Evolutionary conservation across 768 basidiomycete genomes (phyloP).

Genomic region (Coprinellus micaceus): DNA sequence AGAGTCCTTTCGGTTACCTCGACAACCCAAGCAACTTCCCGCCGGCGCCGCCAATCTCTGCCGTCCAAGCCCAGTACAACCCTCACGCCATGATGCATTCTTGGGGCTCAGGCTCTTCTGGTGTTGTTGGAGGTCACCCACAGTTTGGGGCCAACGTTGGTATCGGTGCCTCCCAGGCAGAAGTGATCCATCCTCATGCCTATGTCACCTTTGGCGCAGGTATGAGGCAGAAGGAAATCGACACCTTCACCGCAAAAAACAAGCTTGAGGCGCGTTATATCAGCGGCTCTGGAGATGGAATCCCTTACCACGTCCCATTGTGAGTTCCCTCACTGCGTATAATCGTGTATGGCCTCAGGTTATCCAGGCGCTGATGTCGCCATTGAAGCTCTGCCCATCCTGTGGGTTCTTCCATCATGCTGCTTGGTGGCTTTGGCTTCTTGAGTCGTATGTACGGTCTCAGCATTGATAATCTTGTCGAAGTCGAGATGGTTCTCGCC

Average conservation of each 20-base stretch:
- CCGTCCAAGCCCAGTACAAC: conserved; percentile 30
- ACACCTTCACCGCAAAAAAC: conserved; percentile 66
- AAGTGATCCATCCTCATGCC: conserved; percentile 64
- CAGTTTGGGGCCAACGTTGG: conserved; percentile 24
- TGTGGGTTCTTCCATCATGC: conserved; percentile 74
- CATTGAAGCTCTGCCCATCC: conserved; percentile 67
- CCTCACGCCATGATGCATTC: conserved; percentile 34
- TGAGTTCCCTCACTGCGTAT: conserved; percentile 31
- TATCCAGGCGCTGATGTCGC: conserved; percentile 1
- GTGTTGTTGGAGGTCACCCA: conserved; percentile 22
- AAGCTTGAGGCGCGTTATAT: conserved; percentile 59
- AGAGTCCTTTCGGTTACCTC: conserved; percentile 66
- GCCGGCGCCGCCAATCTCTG: conserved; percentile 25
- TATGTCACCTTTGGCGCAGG: conserved; percentile 88
- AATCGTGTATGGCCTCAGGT: too few relatives aligned
- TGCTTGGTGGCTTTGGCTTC: conserved; percentile 87
- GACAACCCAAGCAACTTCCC: conserved; percentile 33
- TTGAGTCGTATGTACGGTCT: conserved; percentile 79
- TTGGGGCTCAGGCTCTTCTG: conserved; percentile 28
- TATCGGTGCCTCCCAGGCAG: conserved; percentile 42
- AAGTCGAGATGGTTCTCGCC: conserved; percentile 88
- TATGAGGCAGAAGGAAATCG: conserved; percentile 79
- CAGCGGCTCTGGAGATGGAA: conserved; percentile 44
- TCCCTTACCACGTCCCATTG: conserved; percentile 83
- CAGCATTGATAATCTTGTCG: conserved; percentile 86